phyloP scores from a whole-genome alignment of 169 alveolate genomes.

The Plasmodium adleri region DNA sequence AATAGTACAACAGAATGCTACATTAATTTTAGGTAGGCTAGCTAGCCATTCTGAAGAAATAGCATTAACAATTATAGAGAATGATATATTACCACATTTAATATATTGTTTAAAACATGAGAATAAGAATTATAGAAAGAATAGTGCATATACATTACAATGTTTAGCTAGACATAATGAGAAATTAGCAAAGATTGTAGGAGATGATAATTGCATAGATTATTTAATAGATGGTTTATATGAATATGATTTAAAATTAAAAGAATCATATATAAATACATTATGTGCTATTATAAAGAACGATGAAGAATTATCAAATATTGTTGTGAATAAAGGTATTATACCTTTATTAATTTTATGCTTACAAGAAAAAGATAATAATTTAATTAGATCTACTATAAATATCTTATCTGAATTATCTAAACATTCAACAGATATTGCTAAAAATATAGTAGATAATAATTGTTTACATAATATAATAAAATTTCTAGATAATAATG shows the following conservation, averaged over 20 bases:
- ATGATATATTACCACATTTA: slow-evolving; percentile 71
- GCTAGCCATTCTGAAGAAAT: slow-evolving; percentile 72
- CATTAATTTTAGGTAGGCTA: slow-evolving; percentile 40
- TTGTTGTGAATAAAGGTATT: slow-evolving; percentile 52
- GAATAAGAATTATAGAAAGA: slow-evolving; percentile 66
- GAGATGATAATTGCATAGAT: slow-evolving; percentile 63
- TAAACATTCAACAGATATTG: slow-evolving; percentile 62
- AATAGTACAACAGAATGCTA: slow-evolving; percentile 69
- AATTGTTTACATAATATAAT: slow-evolving; percentile 49
- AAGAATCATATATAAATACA: slow-evolving; percentile 66
- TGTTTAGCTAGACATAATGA: slow-evolving; percentile 72
- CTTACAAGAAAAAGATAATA: slow-evolving; percentile 63
- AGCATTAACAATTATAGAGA: slow-evolving; percentile 55
- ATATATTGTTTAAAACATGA: slow-evolving; percentile 74
- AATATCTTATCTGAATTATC: slow-evolving; percentile 45
- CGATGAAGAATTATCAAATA: slow-evolving; percentile 36
- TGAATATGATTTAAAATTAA: slow-evolving; percentile 59
- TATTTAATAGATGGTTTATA: slow-evolving; percentile 51
- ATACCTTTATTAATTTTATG: slow-evolving; percentile 58
- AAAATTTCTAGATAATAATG: slow-evolving; percentile 51
- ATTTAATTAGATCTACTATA: slow-evolving; percentile 27
- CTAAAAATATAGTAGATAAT: slow-evolving; percentile 63
- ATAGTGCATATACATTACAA: slow-evolving; percentile 49
- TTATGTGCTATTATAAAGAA: slow-evolving; percentile 56
- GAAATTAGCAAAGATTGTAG: slow-evolving; percentile 53